phyloP scores from a whole-genome alignment of 208 protist species.

The Kentomonas sorsogonicus region DNA sequence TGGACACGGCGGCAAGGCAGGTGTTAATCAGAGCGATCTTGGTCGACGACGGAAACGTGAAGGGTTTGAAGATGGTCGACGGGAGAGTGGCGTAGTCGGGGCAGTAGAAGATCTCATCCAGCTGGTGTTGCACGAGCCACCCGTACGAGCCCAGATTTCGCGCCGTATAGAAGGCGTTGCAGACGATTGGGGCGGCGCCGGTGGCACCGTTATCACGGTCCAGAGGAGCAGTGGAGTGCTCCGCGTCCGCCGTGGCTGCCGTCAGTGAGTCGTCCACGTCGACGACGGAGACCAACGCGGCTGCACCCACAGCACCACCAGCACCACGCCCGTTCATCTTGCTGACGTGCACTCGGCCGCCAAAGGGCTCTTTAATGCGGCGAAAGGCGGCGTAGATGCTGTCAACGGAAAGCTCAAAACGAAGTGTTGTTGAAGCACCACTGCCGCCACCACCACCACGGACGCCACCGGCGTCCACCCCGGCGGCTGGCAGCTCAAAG shows the following conservation, averaged over 20 bases:
- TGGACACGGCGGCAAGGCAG: constrained; percentile 33
- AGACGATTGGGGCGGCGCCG: no score
- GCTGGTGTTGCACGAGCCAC: constrained; percentile 84
- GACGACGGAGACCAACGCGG: no score
- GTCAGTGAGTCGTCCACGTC: no score
- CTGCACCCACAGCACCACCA: no score
- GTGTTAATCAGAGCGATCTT: constrained; percentile 66
- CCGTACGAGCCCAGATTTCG: constrained; percentile 73
- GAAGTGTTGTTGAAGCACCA: no score
- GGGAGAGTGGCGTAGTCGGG: constrained; percentile 75
- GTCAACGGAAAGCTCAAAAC: constrained; percentile 77
- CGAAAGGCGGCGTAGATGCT: constrained; percentile 85
- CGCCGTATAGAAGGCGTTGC: constrained; percentile 52
- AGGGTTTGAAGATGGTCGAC: constrained; percentile 67
- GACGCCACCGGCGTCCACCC: constrained; percentile 7
- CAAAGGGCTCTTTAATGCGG: constrained; percentile 68
- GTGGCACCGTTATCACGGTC: no score
- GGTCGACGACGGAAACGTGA: constrained; percentile 59
- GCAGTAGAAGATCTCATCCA: constrained; percentile 88
- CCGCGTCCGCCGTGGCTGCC: no score
- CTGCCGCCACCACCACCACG: no score
- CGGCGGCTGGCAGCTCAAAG: constrained; percentile 20
- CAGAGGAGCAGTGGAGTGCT: no score
- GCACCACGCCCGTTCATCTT: no score
- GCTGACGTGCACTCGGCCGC: constrained; percentile 54